Evolutionary conservation across 768 basidiomycete species (phyloP).

Genomic region (Collybia mongolica): DNA sequence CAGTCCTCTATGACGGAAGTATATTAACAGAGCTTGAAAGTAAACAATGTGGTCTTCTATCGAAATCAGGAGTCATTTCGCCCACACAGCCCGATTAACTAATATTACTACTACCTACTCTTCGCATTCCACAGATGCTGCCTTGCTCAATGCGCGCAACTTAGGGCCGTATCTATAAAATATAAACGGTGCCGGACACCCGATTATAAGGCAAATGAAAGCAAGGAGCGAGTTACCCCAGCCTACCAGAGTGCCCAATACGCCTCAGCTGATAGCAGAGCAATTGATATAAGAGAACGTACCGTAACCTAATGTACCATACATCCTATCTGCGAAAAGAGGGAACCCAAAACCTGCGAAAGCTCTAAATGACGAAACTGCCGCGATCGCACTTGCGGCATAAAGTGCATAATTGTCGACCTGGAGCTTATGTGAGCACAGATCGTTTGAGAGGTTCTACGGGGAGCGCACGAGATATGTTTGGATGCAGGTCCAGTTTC

Average conservation of each 20-base stretch:
- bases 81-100: neutral
- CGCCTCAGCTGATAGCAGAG: neutral
- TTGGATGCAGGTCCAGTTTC: conserved; percentile 47
- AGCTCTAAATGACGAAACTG: conserved; percentile 52
- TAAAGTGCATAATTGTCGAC: conserved; percentile 85
- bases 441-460: conserved; percentile 9
- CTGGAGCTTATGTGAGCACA: conserved; percentile 35
- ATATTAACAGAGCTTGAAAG: too few species aligned
- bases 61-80: too few species aligned
- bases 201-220: conserved; percentile 45
- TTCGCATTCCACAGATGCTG: conserved; percentile 29
- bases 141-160: conserved; percentile 35
- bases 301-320: conserved; percentile 45
- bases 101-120: conserved; percentile 2
- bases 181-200: conserved; percentile 47
- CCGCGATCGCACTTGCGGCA: conserved; percentile 57
- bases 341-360: conserved; percentile 65
- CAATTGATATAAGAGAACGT: conserved; percentile 2
- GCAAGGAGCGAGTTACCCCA: conserved; percentile 60
- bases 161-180: conserved; percentile 38
- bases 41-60: too few species aligned
- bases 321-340: conserved; percentile 61
- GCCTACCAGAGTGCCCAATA: conserved; percentile 28
- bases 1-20: too few species aligned
- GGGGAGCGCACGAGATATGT: conserved; percentile 52